These are phyloP conservation scores for Pythium sp. DNA, from an alignment of 352 stramenopile genomes.

Conservation along the genomic window DNA sequence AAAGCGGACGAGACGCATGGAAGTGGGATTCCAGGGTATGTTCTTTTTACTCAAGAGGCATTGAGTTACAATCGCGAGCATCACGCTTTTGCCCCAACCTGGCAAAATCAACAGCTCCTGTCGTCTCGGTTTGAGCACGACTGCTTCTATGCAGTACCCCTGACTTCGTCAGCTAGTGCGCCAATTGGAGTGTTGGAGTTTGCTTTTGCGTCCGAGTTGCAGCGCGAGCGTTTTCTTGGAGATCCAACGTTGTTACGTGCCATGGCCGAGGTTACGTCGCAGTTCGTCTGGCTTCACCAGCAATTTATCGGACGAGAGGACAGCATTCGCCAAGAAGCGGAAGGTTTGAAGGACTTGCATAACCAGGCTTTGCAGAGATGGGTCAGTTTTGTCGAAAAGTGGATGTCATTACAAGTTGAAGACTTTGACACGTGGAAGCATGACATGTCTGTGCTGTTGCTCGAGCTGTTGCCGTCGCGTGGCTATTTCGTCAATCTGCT, in stretches of 20 bases:
- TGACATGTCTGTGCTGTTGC: neutral
- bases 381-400: conserved; percentile 11
- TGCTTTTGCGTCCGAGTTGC: conserved; percentile 14
- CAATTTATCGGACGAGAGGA: conserved; percentile 3
- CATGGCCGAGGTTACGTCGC: neutral
- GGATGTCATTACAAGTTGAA: neutral
- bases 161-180: neutral
- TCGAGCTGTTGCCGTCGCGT: neutral
- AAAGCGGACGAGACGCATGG: neutral
- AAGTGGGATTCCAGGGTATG: conserved; percentile 6
- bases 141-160: conserved; percentile 5
- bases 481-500: conserved; percentile 13
- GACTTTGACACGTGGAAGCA: conserved; percentile 13
- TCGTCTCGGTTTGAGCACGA: neutral
- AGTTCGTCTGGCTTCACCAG: neutral
- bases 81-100: conserved; percentile 4
- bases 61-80: conserved; percentile 10
- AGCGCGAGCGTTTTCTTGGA: conserved; percentile 8
- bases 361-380: conserved; percentile 5
- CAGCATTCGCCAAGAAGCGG: neutral
- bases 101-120: neutral
- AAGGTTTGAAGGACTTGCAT: neutral
- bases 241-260: neutral
- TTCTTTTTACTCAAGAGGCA: conserved; percentile 10
- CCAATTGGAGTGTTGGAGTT: conserved; percentile 14